Conservation (phyloP, 2,329 filamentous ascomycete genomes). For the Zymoseptoria pseudotritici region DNA sequence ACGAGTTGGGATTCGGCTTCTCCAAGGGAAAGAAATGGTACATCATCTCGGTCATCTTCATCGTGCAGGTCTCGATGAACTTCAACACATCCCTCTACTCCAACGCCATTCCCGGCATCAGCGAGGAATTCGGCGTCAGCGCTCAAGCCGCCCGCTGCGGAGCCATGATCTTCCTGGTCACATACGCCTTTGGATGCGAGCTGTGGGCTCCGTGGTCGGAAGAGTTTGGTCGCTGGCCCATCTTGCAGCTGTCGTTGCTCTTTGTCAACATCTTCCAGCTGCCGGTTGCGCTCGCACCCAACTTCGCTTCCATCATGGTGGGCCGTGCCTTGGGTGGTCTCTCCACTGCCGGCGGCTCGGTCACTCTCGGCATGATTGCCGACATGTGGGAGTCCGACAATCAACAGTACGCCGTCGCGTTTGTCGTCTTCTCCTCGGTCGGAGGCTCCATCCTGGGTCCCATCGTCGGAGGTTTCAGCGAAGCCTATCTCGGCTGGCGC, state of each 20-base stretch:
- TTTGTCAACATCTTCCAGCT: slow-evolving; percentile 51
- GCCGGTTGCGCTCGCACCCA: slow-evolving; percentile 40
- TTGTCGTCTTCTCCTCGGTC: slow-evolving; percentile 44
- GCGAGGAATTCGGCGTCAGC: slow-evolving; percentile 40
- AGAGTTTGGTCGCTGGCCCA: slow-evolving; percentile 45
- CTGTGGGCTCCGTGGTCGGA: slow-evolving; percentile 50
- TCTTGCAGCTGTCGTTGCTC: slow-evolving; percentile 45
- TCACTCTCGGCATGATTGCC: slow-evolving; percentile 59
- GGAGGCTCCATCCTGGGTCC: slow-evolving; percentile 32
- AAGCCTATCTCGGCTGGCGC: slow-evolving; percentile 51
- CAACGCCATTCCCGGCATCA: slow-evolving; percentile 43
- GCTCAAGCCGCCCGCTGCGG: slow-evolving; percentile 42
- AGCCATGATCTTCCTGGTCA: slow-evolving; percentile 44
- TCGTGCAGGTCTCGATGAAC: slow-evolving; percentile 51
- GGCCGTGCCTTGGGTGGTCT: slow-evolving; percentile 48
- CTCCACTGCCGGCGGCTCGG: slow-evolving; percentile 57
- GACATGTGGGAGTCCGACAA: slow-evolving; percentile 56
- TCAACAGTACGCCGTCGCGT: slow-evolving; percentile 56
- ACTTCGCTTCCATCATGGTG: slow-evolving; percentile 40
- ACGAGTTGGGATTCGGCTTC: slow-evolving; percentile 40
- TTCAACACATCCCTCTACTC: slow-evolving; percentile 52
- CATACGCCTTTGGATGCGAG: slow-evolving; percentile 45
- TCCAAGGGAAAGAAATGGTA: slow-evolving; percentile 44
- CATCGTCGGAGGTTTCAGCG: slow-evolving; percentile 31
- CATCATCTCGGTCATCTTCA: slow-evolving; percentile 45